Percentiles rank a stretch among this genome's conserved stretches.
Evolutionary conservation across 2,329 filamentous ascomycete genomes (phyloP).

Genomic region (Cladosporium sp.): DNA sequence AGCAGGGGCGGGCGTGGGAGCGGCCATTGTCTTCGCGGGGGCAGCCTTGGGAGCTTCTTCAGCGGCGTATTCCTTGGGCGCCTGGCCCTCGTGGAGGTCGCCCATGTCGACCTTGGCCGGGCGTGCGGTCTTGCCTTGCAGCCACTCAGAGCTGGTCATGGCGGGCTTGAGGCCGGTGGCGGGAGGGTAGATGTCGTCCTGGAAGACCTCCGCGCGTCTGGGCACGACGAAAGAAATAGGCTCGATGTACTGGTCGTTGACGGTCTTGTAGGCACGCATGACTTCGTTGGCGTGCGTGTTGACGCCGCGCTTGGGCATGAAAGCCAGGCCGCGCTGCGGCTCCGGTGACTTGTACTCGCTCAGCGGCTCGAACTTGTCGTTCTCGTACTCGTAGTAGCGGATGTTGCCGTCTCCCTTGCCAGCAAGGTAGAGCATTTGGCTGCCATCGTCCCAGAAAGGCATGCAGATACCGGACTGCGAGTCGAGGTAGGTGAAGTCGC

Average conservation of each 20-base stretch:
- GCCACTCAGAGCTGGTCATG: constrained; percentile 75
- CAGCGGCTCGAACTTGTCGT: constrained; percentile 96
- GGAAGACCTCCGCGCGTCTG: constrained; percentile 86
- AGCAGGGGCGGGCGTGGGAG: constrained; percentile 29
- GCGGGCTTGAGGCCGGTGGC: constrained; percentile 73
- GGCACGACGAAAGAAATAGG: constrained; percentile 97
- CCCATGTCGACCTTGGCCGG: constrained; percentile 92
- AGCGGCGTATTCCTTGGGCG: constrained; percentile 67
- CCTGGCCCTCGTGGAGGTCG: constrained; percentile 79
- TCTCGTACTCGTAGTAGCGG: constrained; percentile 96
- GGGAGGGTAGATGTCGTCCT: constrained; percentile 93
- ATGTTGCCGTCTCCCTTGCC: constrained; percentile 99
- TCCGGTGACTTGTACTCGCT: constrained; percentile 97
- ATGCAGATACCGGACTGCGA: constrained; percentile 97
- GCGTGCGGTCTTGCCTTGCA: constrained; percentile 68
- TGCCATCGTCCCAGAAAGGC: constrained; percentile 99
- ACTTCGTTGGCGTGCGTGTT: constrained; percentile 96
- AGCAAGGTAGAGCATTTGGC: constrained; percentile 89
- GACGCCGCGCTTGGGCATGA: constrained; percentile 89
- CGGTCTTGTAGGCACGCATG: constrained; percentile 93
- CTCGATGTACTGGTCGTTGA: constrained; percentile 90
- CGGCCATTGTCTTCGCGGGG: constrained; percentile 29
- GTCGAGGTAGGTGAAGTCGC: constrained; percentile 76
- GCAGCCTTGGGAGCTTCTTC: constrained; percentile 53
- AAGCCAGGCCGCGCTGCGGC: constrained; percentile 88